A percentile compares a stretch with the other conserved stretches of the same genome.
phyloP scores from a whole-genome alignment of 2,329 filamentous ascomycete species.

The Juglanconis oblonga region DNA sequence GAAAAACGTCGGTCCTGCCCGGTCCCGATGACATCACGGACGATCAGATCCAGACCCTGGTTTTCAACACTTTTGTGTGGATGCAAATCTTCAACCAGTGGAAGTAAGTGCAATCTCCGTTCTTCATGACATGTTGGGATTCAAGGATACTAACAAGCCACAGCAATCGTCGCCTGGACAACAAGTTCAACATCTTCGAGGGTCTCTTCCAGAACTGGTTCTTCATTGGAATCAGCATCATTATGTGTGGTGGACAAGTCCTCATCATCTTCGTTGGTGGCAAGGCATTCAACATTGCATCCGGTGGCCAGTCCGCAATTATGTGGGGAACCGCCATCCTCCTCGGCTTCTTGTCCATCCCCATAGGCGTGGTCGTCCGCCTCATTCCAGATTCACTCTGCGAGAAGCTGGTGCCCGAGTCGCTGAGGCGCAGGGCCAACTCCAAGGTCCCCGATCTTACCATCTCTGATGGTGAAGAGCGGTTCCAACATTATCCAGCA shows the following conservation, averaged over 20 bases:
- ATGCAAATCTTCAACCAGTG: constrained; percentile 99
- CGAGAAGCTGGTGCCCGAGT: constrained; percentile 48
- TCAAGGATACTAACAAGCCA: constrained; percentile 5
- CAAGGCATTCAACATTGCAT: constrained; percentile 70
- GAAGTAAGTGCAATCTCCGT: constrained; percentile 61
- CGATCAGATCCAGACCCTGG: constrained; percentile 68
- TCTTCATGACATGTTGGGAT: background rate
- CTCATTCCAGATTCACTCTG: constrained; percentile 73
- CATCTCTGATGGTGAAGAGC: constrained; percentile 62
- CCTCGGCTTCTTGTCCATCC: constrained; percentile 80
- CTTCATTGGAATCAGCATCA: constrained; percentile 78
- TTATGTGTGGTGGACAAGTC: constrained; percentile 87
- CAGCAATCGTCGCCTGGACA: constrained; percentile 87
- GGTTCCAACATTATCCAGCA: constrained; percentile 66
- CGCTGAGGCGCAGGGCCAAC: constrained; percentile 46
- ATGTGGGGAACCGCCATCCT: constrained; percentile 89
- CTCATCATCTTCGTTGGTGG: constrained; percentile 89
- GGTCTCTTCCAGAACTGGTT: constrained; percentile 81
- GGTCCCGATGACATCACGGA: constrained; percentile 35
- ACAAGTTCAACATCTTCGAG: constrained; percentile 93
- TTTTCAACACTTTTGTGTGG: constrained; percentile 99
- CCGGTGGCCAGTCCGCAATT: constrained; percentile 58
- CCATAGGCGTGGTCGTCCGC: constrained; percentile 77
- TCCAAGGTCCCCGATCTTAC: constrained; percentile 51
- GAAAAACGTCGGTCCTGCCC: constrained; percentile 30